Evolutionary conservation across 352 stramenopile genomes (phyloP), one percentile per base, ranked within the genome.

Genomic region (Phytophthora chlamydospora): DNA sequence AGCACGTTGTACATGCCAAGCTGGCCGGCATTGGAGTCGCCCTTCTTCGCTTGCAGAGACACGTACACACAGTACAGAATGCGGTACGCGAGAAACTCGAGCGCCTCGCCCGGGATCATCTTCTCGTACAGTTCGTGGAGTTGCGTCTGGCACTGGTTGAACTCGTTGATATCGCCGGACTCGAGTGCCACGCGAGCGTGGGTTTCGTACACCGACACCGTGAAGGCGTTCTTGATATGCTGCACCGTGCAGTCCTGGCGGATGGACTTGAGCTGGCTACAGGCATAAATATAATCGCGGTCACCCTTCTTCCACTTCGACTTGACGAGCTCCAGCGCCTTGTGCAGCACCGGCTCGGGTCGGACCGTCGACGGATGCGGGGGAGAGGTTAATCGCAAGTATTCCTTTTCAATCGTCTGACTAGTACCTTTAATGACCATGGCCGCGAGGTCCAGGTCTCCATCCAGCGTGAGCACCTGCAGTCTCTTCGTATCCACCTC

Each of bases 261-360:
- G 61, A 99, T 98, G 24, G 97, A 98, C 75, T 99, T 99, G 45
- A 99, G 90, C 70, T 99, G 97, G 54, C 95, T 98, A 87, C 97
- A 99, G 63, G 97, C 84, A 85, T 97, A 97, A 58, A 96, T 74
- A 86, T 98, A 98, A 83, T 98, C 91, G 58, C 82, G 89, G 40
- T 88, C 75, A 62, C 76, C 73, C 49, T 85, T 60, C 58, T 93
- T 90, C 90, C 91, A 98, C 78, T 95, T 91, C 32, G 70, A 75
- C 62, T 96, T 87, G 35, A 97, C 78, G 63, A 93, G 75, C 62
- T 89, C 67, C 44, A 98, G 72, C 46, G 96, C 95, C 41, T 93
- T 73, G 59, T 93, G 73, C 34, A 99, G 71, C 58, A 99, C 86
- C 24, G 69, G 69, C 57, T 98, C 80, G 6, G 97, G 97, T 16